Evolutionary conservation across 2,329 filamentous ascomycete genomes (phyloP).

Genomic region (Boeremia exigua): DNA sequence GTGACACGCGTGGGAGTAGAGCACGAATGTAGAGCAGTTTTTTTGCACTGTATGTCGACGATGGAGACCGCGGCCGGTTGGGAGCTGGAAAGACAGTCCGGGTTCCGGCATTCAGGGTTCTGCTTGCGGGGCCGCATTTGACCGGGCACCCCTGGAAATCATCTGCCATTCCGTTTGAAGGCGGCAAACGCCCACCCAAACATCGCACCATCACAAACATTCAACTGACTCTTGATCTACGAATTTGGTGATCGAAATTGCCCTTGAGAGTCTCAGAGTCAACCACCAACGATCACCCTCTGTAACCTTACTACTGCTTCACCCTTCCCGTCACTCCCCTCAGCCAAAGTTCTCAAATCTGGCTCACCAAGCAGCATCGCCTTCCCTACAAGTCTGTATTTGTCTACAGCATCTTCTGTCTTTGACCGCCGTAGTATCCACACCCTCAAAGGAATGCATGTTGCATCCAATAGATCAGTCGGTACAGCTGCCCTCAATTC

Average conservation of each 20-base stretch:
- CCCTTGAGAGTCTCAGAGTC: background rate
- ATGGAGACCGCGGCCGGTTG: background rate
- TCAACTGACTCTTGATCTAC: background rate
- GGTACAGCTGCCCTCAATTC: slow-evolving; percentile 19
- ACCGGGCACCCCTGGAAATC: slow-evolving; percentile 1
- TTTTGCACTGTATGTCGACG: background rate
- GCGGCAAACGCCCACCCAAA: no score
- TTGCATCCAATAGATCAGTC: slow-evolving; percentile 11
- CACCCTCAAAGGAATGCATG: slow-evolving; percentile 17
- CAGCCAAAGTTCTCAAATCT: slow-evolving; percentile 10
- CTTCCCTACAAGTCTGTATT: slow-evolving; percentile 23
- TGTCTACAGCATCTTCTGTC: background rate
- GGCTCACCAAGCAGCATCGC: slow-evolving; percentile 24
- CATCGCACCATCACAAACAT: background rate
- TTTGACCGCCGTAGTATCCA: slow-evolving; percentile 20
- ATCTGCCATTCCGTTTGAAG: no score
- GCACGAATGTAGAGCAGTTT: no score
- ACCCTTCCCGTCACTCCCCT: background rate
- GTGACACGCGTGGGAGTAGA: background rate
- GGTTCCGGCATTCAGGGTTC: slow-evolving; percentile 1
- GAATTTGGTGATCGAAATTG: background rate
- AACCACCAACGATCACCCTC: slow-evolving; percentile 5
- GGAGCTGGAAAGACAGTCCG: background rate
- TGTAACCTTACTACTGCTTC: slow-evolving; percentile 5
- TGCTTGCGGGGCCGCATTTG: slow-evolving; percentile 12